Evolutionary conservation across 164 flowering plant species (phyloP).

Genomic region (Sedum album): DNA sequence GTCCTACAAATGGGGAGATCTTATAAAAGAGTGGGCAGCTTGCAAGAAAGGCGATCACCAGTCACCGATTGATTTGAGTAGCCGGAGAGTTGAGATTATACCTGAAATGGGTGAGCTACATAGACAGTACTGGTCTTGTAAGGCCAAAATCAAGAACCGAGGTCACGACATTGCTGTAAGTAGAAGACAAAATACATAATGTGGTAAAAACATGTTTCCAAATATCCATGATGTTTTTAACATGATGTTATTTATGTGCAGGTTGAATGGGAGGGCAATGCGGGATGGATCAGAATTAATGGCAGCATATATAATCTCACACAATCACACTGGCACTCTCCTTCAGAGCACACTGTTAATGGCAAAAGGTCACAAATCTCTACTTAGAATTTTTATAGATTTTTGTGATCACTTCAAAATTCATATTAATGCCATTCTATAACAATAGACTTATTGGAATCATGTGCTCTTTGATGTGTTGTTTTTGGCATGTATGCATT

Average conservation of each 20-base stretch:
- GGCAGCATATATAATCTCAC: slow-evolving; percentile 31
- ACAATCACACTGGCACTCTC: slow-evolving; percentile 61
- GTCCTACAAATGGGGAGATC: slow-evolving; percentile 46
- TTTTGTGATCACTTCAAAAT: background rate
- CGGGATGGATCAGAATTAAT: slow-evolving; percentile 38
- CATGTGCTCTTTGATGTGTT: background rate
- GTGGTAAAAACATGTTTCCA: background rate
- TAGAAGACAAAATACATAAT: no score
- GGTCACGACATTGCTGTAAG: slow-evolving; percentile 43
- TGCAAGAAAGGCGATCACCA: slow-evolving; percentile 43
- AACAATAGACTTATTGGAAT: no score
- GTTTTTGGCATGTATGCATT: background rate
- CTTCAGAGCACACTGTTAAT: slow-evolving; percentile 54
- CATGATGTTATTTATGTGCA: slow-evolving; percentile 15
- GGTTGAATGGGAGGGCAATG: slow-evolving; percentile 37
- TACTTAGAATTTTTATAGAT: no score
- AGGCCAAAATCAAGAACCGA: slow-evolving; percentile 30
- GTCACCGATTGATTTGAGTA: slow-evolving; percentile 45
- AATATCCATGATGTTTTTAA: background rate
- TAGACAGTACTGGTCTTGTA: slow-evolving; percentile 24
- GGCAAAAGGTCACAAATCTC: slow-evolving; percentile 42
- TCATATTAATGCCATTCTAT: background rate
- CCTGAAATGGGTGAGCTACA: slow-evolving; percentile 13
- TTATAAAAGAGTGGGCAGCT: slow-evolving; percentile 35
- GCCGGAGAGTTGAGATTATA: slow-evolving; percentile 16